Evolutionary conservation across 768 basidiomycete genomes (phyloP), one percentile per base, ranked within the genome.

Genomic region (Rhizopogon vulgaris): DNA sequence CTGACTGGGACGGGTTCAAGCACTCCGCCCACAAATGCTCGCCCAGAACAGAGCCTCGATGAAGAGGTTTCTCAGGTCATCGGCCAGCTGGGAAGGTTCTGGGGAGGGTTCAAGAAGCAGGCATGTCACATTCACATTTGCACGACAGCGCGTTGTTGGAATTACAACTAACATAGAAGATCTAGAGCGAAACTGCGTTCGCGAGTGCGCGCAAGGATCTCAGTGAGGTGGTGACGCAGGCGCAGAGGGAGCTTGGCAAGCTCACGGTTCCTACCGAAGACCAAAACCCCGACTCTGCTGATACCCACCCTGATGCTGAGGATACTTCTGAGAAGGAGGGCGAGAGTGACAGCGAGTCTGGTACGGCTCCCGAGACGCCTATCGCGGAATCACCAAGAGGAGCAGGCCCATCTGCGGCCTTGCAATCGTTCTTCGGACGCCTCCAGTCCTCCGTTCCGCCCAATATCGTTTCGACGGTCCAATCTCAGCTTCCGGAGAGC

Each of bases 91-190:
- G 83, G 85, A 27, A 76, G 85, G 48, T 85, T 93, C 63, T 96
- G 94, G 94, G 91, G 91, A 41, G 88, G 90, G 28, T 87, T 94
- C 63, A 82, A 84, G 73, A 89, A 87, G 66, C 92, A 94, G 83
- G 92, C 83, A 59, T 57, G 82, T 61, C n/a, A n/a, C n/a, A n/a
- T n/a, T 46, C 22, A 34, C 18, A 34, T 34, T 10, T 1, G 32
- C 32, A 45, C 4, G n/a, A 45, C 34, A 22, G 27, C 25, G 18
- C 45, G 28, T 8, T 22, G n/a, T 37, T 41, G 14, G 14, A 17
- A 25, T 40, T n/a, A 17, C 41, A 37, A 17, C 48, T 48, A 30
- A 53, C 38, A 40, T 45, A 51, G 41, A 24, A 43, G 12, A 54
- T 42, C 59, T 38, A 91, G 89, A 84, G 88, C 61, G 85, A 87